Percentiles rank a stretch among this genome's conserved stretches.
phyloP scores from a whole-genome alignment of 2,329 filamentous ascomycete species.

The Apiospora marii region DNA sequence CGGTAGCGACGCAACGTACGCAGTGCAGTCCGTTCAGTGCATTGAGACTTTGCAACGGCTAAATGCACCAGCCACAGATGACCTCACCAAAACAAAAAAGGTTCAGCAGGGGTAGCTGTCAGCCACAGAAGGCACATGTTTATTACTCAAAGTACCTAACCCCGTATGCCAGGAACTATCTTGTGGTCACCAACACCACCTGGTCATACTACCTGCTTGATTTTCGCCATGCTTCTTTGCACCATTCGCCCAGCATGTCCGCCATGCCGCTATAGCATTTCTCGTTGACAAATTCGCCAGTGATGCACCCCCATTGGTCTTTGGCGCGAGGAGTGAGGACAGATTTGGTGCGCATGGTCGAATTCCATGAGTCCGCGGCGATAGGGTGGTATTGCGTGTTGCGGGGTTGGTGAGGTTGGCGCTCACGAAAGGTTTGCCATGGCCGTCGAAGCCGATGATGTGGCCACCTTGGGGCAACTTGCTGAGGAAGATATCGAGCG shows the following conservation, averaged over 20 bases:
- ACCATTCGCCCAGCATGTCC: background rate
- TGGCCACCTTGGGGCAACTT: background rate
- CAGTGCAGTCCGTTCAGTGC: slow-evolving; percentile 17
- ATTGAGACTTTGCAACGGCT: slow-evolving; percentile 19
- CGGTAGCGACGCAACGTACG: slow-evolving; percentile 8
- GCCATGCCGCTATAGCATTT: background rate
- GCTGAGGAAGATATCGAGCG: background rate
- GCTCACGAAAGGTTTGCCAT: background rate
- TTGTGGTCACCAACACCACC: background rate
- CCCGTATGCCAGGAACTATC: background rate
- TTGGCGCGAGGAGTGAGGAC: background rate
- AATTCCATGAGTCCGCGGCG: background rate
- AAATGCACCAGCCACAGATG: slow-evolving; percentile 25
- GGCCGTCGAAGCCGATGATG: background rate
- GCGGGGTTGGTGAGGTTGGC: background rate
- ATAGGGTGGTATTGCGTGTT: background rate
- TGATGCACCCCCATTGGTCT: background rate
- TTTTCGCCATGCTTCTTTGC: background rate
- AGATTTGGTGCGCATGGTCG: background rate
- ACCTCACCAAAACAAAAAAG: slow-evolving; percentile 17
- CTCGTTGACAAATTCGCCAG: background rate
- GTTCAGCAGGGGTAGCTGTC: background rate
- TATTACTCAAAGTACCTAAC: background rate
- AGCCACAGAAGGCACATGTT: background rate
- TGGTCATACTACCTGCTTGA: too few species aligned